A percentile compares a stretch with the other conserved stretches of the same genome.
Evolutionary conservation across 371 early-diverging fungal genomes (phyloP).

Genomic region (Homolaphlyctis polyrhiza): DNA sequence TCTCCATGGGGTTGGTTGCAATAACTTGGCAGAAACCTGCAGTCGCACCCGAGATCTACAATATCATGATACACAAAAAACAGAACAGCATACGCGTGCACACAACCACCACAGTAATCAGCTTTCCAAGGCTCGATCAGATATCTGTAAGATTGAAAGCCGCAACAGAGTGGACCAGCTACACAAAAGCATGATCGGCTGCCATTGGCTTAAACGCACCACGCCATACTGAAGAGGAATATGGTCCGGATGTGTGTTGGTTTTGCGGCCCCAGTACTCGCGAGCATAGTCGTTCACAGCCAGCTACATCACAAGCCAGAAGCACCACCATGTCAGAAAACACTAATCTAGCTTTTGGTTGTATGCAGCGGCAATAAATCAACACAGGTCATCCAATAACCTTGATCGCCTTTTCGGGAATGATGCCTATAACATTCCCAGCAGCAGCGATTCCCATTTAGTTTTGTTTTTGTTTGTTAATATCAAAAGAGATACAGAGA

Average conservation of each 20-base stretch:
- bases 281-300: conserved; percentile 50
- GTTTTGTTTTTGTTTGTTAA: too few relatives aligned
- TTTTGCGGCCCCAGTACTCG: conserved; percentile 27
- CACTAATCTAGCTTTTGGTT: background rate
- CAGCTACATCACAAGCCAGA: conserved; percentile 17
- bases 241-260: conserved; percentile 7
- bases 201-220: too few relatives aligned
- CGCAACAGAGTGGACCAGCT: background rate
- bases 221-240: conserved; percentile 37
- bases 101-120: background rate
- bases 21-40: conserved; percentile 55
- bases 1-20: conserved; percentile 58
- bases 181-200: background rate
- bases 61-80: background rate
- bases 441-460: too few relatives aligned
- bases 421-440: too few relatives aligned
- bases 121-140: background rate
- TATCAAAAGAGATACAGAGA: background rate
- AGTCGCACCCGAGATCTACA: conserved; percentile 36
- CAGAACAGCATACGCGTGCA: background rate
- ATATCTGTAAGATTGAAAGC: too few relatives aligned
- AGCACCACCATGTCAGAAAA: background rate
- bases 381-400: conserved; percentile 1
- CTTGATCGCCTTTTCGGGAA: conserved; percentile 56
- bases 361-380: too few relatives aligned